These are phyloP conservation scores for Sanghuangporus weigelae DNA, from an alignment of 1,284 basidiomycete genomes.

Conservation along the genomic window DNA sequence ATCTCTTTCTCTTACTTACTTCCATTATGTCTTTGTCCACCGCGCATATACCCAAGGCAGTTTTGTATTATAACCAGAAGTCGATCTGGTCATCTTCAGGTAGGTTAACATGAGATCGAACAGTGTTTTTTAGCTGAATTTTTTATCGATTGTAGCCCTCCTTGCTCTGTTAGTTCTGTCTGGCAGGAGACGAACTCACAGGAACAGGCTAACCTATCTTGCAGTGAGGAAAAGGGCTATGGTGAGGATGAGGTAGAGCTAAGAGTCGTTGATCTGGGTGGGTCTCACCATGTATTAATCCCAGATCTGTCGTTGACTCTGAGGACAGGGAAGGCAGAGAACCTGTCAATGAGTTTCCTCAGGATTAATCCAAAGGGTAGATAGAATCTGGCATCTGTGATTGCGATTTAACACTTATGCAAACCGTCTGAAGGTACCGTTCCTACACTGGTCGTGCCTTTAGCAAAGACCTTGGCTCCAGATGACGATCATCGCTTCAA, in stretches of 20 bases:
- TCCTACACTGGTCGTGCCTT: slow-evolving; percentile 79
- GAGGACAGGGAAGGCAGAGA: slow-evolving; percentile 56
- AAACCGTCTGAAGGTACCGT: slow-evolving; percentile 58
- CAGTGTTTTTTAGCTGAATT: not conserved
- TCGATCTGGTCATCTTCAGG: slow-evolving; percentile 62
- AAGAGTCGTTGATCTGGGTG: slow-evolving; percentile 58
- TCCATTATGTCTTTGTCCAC: slow-evolving; percentile 9
- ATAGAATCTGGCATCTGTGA: not conserved
- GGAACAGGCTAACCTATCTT: slow-evolving; percentile 16
- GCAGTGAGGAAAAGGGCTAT: slow-evolving; percentile 70
- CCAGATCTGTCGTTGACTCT: not conserved
- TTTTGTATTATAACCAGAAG: slow-evolving; percentile 48
- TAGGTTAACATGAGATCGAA: slow-evolving; percentile 29
- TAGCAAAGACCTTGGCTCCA: slow-evolving; percentile 62
- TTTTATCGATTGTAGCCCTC: slow-evolving; percentile 17
- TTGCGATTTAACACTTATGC: not conserved
- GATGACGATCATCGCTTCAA: slow-evolving; percentile 80
- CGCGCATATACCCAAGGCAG: slow-evolving; percentile 45
- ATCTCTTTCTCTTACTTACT: slow-evolving; percentile 19
- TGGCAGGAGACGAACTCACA: not conserved
- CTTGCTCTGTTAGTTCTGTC: slow-evolving; percentile 23
- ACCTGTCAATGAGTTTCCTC: slow-evolving; percentile 59
- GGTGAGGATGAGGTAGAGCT: slow-evolving; percentile 61
- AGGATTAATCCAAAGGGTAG: slow-evolving; percentile 75
- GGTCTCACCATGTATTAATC: slow-evolving; percentile 18